Evolutionary conservation across 169 alveolate genomes (phyloP), one percentile per base, ranked within the genome.

Genomic region (Eimeria tenella): DNA sequence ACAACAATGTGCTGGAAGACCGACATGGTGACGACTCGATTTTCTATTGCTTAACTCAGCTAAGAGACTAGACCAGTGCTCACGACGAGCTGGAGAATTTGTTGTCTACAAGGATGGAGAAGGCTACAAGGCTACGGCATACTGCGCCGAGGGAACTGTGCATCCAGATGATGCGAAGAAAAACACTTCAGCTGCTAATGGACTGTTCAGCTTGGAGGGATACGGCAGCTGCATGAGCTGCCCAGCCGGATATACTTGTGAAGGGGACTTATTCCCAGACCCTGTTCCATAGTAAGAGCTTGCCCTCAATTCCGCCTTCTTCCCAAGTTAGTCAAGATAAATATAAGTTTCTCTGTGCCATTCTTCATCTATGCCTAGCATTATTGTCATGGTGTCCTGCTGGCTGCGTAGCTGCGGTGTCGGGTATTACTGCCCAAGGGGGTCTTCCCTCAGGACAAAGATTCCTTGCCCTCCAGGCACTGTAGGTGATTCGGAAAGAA

Each of bases 161-260:
- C 91, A 84, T 62, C 91, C 91, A 25, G 91, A 84, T 62, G 23
- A 84, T 71, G 17, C 53, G 0, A 0, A 2, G 53, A 50, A 23
- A 17, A n/a, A 13, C 7, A 31, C 42, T 31, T 31, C 42, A 31
- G 42, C 42, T 31, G 79, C 21, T 8, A 42, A 4, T 5, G 91
- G 91, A 13, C 23, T 84, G 55, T 84, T 60, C 31, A 84, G 91
- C 63, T 60, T 84, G 91, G 91, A 84, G 25, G 75, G 58, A 17
- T 84, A 25, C 79, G 91, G 73, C 63, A 84, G 91, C 81, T 84
- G 91, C 79, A 17, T 62, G 70, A 84, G 79, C 63, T 84, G 91
- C 91, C 68, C 81, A 21, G 63, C 81, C 5, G 81, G 79, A 19
- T 3, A 31, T 25, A n/a, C 25, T 5, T 84, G 91, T 60, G 1